Percentiles rank a stretch among this genome's conserved stretches.
These are phyloP conservation scores for Backusella tarrabulga DNA, from an alignment of 192 early-diverging fungal species.

Conservation along the genomic window DNA sequence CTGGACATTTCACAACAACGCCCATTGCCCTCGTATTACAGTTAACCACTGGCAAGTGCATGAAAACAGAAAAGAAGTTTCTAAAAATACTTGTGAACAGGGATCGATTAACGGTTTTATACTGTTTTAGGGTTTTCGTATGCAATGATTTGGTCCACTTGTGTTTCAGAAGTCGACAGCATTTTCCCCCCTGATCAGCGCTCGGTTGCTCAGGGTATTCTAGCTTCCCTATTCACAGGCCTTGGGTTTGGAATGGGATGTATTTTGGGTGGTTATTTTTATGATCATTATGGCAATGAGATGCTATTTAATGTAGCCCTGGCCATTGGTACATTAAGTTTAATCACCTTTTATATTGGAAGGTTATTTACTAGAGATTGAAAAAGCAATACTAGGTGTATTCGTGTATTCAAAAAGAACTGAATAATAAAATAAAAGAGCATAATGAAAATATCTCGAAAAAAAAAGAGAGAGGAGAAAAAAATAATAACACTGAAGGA, in stretches of 20 bases:
- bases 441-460: neutral
- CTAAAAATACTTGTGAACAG: neutral
- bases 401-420: no score
- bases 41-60: constrained; percentile 16
- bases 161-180: constrained; percentile 30
- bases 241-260: constrained; percentile 33
- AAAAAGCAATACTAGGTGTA: neutral
- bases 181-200: constrained; percentile 34
- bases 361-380: neutral
- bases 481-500: neutral
- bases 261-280: constrained; percentile 26
- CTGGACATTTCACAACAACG: constrained; percentile 9
- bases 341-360: constrained; percentile 7
- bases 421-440: neutral
- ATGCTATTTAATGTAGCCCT: constrained; percentile 12
- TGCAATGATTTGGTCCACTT: constrained; percentile 33
- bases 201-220: constrained; percentile 32
- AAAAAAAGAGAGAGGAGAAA: neutral
- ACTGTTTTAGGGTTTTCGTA: constrained; percentile 18
- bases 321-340: constrained; percentile 6
- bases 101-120: neutral
- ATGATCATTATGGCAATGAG: constrained; percentile 21
- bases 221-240: constrained; percentile 29
- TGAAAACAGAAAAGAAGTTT: neutral
- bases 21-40: constrained; percentile 22